Percentiles rank a stretch among this genome's conserved stretches.
Evolutionary conservation across 2,329 filamentous ascomycete genomes (phyloP).

Genomic region (Xylariaceae sp.): DNA sequence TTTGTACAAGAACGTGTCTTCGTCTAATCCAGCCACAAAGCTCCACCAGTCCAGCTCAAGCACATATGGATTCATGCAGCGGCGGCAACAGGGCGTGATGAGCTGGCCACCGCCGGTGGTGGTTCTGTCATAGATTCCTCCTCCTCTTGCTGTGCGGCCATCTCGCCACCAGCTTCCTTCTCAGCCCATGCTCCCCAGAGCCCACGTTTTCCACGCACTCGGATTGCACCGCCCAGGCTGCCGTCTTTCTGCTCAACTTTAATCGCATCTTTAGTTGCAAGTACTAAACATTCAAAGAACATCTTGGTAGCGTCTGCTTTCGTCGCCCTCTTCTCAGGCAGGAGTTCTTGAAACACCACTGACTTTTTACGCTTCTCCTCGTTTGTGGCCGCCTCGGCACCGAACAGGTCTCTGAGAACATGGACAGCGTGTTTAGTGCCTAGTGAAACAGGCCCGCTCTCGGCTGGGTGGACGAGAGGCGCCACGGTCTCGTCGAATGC

Average conservation of each 20-base stretch:
- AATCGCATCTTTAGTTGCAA: slow-evolving; percentile 97
- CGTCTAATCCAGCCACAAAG: slow-evolving; percentile 29
- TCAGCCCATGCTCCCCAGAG: slow-evolving; percentile 98
- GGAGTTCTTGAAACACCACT: slow-evolving; percentile 88
- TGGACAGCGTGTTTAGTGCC: slow-evolving; percentile 97
- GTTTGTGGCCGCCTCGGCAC: slow-evolving; percentile 70
- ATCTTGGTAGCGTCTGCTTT: slow-evolving; percentile 97
- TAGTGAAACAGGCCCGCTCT: slow-evolving; percentile 84
- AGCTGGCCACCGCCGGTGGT: slow-evolving; percentile 42
- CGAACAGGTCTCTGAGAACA: slow-evolving; percentile 87
- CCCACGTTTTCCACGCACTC: slow-evolving; percentile 88
- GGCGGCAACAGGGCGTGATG: slow-evolving; percentile 40
- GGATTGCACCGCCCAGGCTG: slow-evolving; percentile 77
- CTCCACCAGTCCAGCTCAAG: slow-evolving; percentile 13
- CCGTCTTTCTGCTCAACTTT: slow-evolving; percentile 87
- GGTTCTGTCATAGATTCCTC: slow-evolving; percentile 45
- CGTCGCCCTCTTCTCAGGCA: slow-evolving; percentile 80
- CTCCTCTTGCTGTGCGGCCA: slow-evolving; percentile 56
- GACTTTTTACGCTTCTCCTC: slow-evolving; percentile 76
- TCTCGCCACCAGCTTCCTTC: slow-evolving; percentile 68
- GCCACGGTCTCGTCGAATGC: slow-evolving; percentile 80
- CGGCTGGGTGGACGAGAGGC: slow-evolving; percentile 78
- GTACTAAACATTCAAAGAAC: slow-evolving; percentile 96
- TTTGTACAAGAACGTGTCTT: slow-evolving; percentile 44
- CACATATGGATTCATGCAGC: slow-evolving; percentile 34